These are phyloP conservation scores for Didymella keratinophila DNA, from an alignment of 2,329 filamentous ascomycete species.

Conservation along the genomic window DNA sequence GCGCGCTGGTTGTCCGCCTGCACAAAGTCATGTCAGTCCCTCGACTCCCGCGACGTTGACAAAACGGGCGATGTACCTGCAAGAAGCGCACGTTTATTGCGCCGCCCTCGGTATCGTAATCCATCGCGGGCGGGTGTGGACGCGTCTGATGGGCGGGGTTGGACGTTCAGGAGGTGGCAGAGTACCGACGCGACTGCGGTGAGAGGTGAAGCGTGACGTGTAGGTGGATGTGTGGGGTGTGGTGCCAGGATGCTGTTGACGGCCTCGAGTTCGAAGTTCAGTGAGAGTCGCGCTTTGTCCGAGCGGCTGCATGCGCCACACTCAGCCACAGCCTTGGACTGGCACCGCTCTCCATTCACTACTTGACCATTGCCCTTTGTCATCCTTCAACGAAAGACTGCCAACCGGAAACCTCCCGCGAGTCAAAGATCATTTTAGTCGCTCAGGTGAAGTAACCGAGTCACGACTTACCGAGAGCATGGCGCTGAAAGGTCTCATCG, in stretches of 20 bases:
- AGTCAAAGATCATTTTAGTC: neutral
- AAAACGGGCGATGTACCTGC: constrained; percentile 43
- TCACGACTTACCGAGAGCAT: neutral
- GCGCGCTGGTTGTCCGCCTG: constrained; percentile 83
- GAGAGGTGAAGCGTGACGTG: constrained; percentile 28
- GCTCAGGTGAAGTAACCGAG: neutral
- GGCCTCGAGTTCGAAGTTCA: constrained; percentile 30
- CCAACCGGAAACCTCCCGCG: neutral
- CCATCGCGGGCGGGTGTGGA: constrained; percentile 51
- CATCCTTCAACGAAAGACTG: neutral
- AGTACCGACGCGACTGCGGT: constrained; percentile 29
- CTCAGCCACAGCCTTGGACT: too few species aligned
- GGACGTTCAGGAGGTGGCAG: constrained; percentile 19
- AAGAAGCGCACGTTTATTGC: constrained; percentile 51
- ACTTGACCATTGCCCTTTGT: too few species aligned
- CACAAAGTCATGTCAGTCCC: constrained; percentile 32
- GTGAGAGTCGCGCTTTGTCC: constrained; percentile 21
- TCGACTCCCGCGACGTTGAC: constrained; percentile 15
- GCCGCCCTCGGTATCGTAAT: constrained; percentile 59
- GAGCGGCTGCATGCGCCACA: constrained; percentile 23
- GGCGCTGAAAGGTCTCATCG: constrained; percentile 1
- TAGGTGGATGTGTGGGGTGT: constrained; percentile 21
- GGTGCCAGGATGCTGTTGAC: constrained; percentile 22
- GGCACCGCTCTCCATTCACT: too few species aligned
- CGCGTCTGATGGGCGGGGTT: constrained; percentile 23